Evolutionary conservation across 176 grass and related monocot genomes (phyloP), one percentile per base, ranked within the genome.

Genomic region (Puya raimondii): DNA sequence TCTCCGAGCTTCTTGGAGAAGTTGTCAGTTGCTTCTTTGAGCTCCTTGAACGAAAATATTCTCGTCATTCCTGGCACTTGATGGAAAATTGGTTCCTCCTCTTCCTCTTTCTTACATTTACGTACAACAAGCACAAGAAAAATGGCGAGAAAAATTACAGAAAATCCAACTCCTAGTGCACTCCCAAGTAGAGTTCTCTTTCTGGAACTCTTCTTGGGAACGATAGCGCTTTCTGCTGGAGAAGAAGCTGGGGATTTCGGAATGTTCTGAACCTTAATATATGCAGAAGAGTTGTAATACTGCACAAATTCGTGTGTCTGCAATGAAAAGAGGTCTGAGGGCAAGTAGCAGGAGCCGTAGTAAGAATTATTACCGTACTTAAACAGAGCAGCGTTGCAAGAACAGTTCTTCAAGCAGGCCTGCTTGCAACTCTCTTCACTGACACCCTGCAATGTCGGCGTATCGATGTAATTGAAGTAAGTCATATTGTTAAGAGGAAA

Each of bases 1-100:
- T 93, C 71, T 13, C 94, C 94, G 0, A 99, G 66, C 82, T 93
- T 99, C 78, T 77, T 82, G 61, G 69, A 85, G 80, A 99, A 99
- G 74, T 88, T 86, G 48, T 91, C 53, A 0, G 89, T 93, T 63
- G 94, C 89, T 66, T 72, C 75, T 81, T 76, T 83, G 14, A 99
- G 77, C 72, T 93, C 68, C 71, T 72, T 77, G 65, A 85, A 88
- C 7, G 87, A 84, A 70, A 93, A 81, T 5, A 86, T 78, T 70
- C 78, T 93, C 9, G 87, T 87, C 74, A 49, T 68, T 68, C 2
- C 74, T 65, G 16, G 65, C 65, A n/a, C 49, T 42, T 71, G 78
- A 51, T 87, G 67, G 70, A 93, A 89, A 54, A 74, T 42, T 42
- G 33, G 76, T 65, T 92, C 86, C 0, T 2, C 7, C 74, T 92